phyloP scores from a whole-genome alignment of 1,284 basidiomycete genomes.

The Leccinum huronense region DNA sequence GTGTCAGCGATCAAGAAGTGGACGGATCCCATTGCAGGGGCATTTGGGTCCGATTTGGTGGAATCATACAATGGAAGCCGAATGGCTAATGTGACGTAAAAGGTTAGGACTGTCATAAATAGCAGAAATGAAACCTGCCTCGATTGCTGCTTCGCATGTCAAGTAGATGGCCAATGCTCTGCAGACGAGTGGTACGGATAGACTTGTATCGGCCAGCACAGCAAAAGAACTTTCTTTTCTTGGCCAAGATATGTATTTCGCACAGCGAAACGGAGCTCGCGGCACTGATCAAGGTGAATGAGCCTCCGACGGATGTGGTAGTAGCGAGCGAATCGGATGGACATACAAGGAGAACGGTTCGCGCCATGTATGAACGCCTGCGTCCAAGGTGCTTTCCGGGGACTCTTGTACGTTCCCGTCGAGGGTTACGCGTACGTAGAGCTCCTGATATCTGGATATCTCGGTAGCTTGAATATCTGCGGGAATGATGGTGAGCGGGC shows the following conservation, averaged over 20 bases:
- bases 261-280: conserved; percentile 27
- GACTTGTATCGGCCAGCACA: conserved; percentile 29
- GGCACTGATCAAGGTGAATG: conserved; percentile 16
- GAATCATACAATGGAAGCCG: conserved; percentile 36
- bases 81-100: conserved; percentile 32
- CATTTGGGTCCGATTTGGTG: conserved; percentile 31
- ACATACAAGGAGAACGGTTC: conserved; percentile 34
- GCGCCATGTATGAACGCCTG: conserved; percentile 29
- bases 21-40: conserved; percentile 29
- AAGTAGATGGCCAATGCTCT: conserved; percentile 25
- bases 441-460: conserved; percentile 28
- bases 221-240: conserved; percentile 32
- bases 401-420: conserved; percentile 33
- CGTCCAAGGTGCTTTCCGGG: conserved; percentile 29
- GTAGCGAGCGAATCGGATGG: neutral
- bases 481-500: conserved; percentile 2
- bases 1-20: conserved; percentile 27
- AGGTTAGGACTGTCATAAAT: conserved; percentile 28
- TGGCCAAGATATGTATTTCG: conserved; percentile 30
- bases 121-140: conserved; percentile 34
- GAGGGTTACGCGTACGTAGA: conserved; percentile 29
- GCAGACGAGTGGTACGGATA: conserved; percentile 33
- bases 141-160: conserved; percentile 30
- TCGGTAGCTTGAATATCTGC: conserved; percentile 27
- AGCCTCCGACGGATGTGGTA: conserved; percentile 8